Evolutionary conservation across 257 asterid genomes (phyloP), one percentile per base, ranked within the genome.

Genomic region (Buddleja alternifolia): DNA sequence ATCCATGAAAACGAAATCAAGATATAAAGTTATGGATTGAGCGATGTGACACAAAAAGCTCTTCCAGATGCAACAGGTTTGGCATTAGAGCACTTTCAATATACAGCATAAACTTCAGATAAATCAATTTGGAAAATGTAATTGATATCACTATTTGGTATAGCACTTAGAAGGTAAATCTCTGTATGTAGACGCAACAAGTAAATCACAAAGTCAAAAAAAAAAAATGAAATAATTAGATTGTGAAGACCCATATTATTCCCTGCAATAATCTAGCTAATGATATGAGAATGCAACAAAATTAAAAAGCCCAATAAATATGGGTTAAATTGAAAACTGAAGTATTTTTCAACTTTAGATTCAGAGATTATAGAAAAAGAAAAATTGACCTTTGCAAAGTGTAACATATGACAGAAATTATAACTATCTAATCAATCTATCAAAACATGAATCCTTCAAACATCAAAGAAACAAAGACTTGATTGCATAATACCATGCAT

Each of bases 401-500:
- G 41, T 6, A 47, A 44, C 7, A 41, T 55, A 9, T 40, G 40
- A 37, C 24, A 44, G 37, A n/a, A 42, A 58, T 63, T 50, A 7
- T 34, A 75, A 40, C 48, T 20, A 51, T 44, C 72, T 20, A 16
- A 56, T 23, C 34, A 47, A 42, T 52, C 47, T 62, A 55, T 12
- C 16, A 34, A 40, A 44, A 51, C 15, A 16, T 39, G n/a, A 62
- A 37, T 19, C 20, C 24, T 14, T 37, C 45, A 65, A 10, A 36
- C 24, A 50, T 62, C 47, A 69, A 36, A 21, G 32, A 19, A 67
- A 41, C 55, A 70, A 21, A 51, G 39, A 63, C 42, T 45, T 34
- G 50, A 40, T 54, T 51, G 63, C 12, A 58, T 54, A 36, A 53
- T 88, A 94, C 98, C 99, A 94, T 77, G 95, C 97, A 76, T 94